Evolutionary conservation across 345 rosid species (phyloP), one percentile per base, ranked within the genome.

Genomic region (Xanthoceras sorbifolium): DNA sequence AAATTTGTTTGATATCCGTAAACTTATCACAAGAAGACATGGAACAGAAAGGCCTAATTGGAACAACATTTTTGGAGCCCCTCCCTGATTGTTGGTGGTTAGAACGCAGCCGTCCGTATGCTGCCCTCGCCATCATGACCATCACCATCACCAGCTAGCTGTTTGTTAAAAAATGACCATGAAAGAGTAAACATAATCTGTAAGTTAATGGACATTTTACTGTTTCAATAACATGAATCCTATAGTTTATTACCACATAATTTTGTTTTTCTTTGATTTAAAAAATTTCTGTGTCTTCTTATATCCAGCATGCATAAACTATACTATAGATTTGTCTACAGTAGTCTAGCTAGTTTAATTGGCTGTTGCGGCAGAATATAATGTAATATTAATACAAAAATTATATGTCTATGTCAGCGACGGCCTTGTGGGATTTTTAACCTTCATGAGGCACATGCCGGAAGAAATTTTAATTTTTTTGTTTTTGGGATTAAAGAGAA

Each of bases 21-120:
- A 48, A 6, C 14, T 48, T 48, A 48, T 48, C 14, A 48, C 10
- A 14, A 15, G 18, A 42, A 79, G 48, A 70, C 52, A 55, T 64
- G 64, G 55, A 68, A 60, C 26, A 74, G 5, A 62, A 74, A 63
- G 25, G 64, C 71, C 74, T 40, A 62, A 68, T 7, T 62, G 26
- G 67, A 44, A 31, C 52, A 78, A 67, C 32, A 65, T 14, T 69
- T 12, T 60, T 40, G 44, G n/a, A 10, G 60, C 34, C 52, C 68
- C 63, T 62, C 55, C 2, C 3, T 32, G 20, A 26, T 32, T 8
- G 70, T 48, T 73, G 78, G 75, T 36, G 50, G 78, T 38, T 69
- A 38, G 54, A 36, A 57, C 40, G 50, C 65, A 66, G 18, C 63
- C 78, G 65, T 67, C 29, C 55, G 23, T 12, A 12, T 62, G 60